Conservation (phyloP, 2,329 filamentous ascomycete genomes). For the Xylariomycetidae sp. region DNA sequence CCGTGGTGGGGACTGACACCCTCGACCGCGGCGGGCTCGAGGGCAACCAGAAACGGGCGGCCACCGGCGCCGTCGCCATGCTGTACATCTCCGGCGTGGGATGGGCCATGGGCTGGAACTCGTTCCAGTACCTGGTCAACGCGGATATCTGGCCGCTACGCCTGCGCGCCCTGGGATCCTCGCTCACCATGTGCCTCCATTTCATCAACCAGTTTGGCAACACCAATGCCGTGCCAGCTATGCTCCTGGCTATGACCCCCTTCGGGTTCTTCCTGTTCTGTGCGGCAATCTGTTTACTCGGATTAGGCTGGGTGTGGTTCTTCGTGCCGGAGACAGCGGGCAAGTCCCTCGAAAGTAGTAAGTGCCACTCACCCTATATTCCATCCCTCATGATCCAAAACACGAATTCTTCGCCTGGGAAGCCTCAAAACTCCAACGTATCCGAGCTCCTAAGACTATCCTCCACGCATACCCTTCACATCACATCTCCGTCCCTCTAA, state of each 20-base stretch:
- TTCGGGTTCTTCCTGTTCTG: slow-evolving; percentile 29
- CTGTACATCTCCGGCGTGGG: slow-evolving; percentile 43
- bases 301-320: slow-evolving; percentile 49
- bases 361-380: too few relatives aligned
- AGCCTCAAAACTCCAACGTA: too few relatives aligned
- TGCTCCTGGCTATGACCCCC: slow-evolving; percentile 37
- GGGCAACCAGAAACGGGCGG: slow-evolving; percentile 32
- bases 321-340: slow-evolving; percentile 49
- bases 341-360: slow-evolving; percentile 21
- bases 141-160: slow-evolving; percentile 39
- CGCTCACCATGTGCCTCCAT: slow-evolving; percentile 52
- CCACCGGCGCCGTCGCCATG: slow-evolving; percentile 44
- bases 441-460: too few relatives aligned
- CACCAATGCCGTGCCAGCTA: slow-evolving; percentile 48
- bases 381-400: too few relatives aligned
- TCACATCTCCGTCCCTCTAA: too few relatives aligned
- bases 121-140: slow-evolving; percentile 52
- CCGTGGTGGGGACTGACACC: slow-evolving; percentile 40
- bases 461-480: too few relatives aligned
- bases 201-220: slow-evolving; percentile 55
- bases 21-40: slow-evolving; percentile 33
- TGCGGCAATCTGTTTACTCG: slow-evolving; percentile 39
- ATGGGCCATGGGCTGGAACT: slow-evolving; percentile 46
- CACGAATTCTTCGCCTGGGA: too few relatives aligned
- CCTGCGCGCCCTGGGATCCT: slow-evolving; percentile 22